These are phyloP conservation scores for Coemansia sp. DNA, from an alignment of 192 early-diverging fungal species.

Conservation along the genomic window DNA sequence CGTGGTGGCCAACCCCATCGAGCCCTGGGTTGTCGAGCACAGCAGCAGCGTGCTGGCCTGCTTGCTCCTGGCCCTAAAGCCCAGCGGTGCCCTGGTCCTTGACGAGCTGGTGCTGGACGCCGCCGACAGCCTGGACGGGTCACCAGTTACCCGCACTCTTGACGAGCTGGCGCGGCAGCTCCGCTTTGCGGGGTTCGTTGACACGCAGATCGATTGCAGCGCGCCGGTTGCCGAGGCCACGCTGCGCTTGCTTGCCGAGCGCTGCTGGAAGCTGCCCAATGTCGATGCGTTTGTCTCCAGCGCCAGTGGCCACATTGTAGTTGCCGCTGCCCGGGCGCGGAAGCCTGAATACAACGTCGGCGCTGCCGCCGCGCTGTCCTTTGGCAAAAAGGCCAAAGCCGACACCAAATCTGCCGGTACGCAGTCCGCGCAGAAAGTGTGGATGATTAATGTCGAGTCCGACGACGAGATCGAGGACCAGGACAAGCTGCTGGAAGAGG, in stretches of 20 bases:
- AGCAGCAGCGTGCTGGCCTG: conserved; percentile 57
- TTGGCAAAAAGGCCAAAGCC: conserved; percentile 66
- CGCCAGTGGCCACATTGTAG: conserved; percentile 39
- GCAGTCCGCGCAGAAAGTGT: conserved; percentile 53
- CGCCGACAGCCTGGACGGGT: conserved; percentile 31
- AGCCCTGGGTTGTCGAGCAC: conserved; percentile 62
- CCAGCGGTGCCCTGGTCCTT: conserved; percentile 64
- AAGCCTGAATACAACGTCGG: conserved; percentile 88
- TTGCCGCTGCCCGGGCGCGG: conserved; percentile 50
- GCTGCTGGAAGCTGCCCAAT: conserved; percentile 57
- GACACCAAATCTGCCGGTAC: conserved; percentile 23
- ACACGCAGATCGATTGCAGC: conserved; percentile 44
- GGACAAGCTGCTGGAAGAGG: conserved; percentile 78
- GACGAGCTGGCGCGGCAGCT: conserved; percentile 63
- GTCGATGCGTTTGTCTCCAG: conserved; percentile 46
- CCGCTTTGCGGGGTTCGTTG: conserved; percentile 83
- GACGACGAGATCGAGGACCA: conserved; percentile 87
- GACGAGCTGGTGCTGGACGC: conserved; percentile 62
- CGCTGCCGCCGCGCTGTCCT: conserved; percentile 71
- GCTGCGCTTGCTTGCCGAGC: conserved; percentile 46
- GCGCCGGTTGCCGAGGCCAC: conserved; percentile 46
- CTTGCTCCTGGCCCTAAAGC: conserved; percentile 60
- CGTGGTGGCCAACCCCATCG: conserved; percentile 56
- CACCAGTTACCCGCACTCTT: conserved; percentile 56
- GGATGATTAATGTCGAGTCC: conserved; percentile 71